A percentile compares a stretch with the other conserved stretches of the same genome.
Evolutionary conservation across 495 filamentous ascomycete genomes (phyloP).

Genomic region (Halenospora varia): DNA sequence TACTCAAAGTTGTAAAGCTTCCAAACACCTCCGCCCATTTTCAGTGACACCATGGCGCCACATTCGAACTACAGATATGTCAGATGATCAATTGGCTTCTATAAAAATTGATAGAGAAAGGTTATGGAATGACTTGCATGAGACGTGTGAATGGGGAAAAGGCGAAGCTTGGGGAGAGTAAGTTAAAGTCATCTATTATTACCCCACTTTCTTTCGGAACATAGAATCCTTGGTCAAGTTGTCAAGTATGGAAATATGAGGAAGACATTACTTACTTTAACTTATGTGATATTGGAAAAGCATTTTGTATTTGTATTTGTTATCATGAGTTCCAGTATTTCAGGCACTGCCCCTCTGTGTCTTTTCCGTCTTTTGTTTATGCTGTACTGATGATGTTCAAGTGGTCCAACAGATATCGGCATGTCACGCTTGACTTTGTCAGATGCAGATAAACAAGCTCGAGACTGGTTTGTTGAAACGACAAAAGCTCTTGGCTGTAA

Average conservation of each 20-base stretch:
- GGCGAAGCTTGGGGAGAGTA: constrained; percentile 63
- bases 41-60: background rate
- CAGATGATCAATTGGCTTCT: constrained; percentile 21
- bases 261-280: too few relatives aligned
- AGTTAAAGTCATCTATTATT: too few relatives aligned
- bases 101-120: constrained; percentile 55
- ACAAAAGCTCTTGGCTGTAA: constrained; percentile 60
- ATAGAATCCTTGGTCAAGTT: too few relatives aligned
- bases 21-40: background rate
- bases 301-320: too few relatives aligned
- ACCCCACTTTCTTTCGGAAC: too few relatives aligned
- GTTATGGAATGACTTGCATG: constrained; percentile 58
- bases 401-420: constrained; percentile 55
- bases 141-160: constrained; percentile 64
- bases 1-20: background rate
- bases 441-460: constrained; percentile 64
- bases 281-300: too few relatives aligned
- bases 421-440: constrained; percentile 67
- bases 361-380: too few relatives aligned
- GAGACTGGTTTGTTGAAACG: constrained; percentile 72
- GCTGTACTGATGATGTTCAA: constrained; percentile 24
- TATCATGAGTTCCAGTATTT: too few relatives aligned
- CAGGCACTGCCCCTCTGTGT: too few relatives aligned
- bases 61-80: constrained; percentile 16
- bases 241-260: too few relatives aligned